A percentile compares a stretch with the other conserved stretches of the same genome.
Evolutionary conservation across 2,329 filamentous ascomycete genomes (phyloP).

Genomic region (Penicillium sp.): DNA sequence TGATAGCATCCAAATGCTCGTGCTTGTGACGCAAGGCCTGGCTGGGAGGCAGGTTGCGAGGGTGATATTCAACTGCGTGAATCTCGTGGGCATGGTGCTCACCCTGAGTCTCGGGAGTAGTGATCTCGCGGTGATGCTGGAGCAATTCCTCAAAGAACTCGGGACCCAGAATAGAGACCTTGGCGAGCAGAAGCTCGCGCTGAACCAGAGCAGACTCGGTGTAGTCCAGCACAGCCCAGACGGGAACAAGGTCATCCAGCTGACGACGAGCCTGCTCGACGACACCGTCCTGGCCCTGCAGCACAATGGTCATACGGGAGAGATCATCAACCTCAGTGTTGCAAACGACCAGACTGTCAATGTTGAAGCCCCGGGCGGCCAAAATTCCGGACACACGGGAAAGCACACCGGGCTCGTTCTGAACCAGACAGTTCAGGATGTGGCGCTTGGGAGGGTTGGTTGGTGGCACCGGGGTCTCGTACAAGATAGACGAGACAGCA

Average conservation of each 20-base stretch:
- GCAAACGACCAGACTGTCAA: constrained; percentile 96
- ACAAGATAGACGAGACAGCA: constrained; percentile 96
- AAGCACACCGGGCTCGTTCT: constrained; percentile 97
- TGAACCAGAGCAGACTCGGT: constrained; percentile 89
- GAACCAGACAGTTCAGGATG: constrained; percentile 95
- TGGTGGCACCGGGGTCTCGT: constrained; percentile 89
- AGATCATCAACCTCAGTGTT: constrained; percentile 96
- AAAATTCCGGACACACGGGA: constrained; percentile 95
- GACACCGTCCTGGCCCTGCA: constrained; percentile 93
- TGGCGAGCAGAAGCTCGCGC: constrained; percentile 90
- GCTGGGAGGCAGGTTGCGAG: constrained; percentile 77
- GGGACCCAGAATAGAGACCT: constrained; percentile 92
- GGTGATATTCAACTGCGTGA: constrained; percentile 70
- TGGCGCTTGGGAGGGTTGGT: constrained; percentile 85
- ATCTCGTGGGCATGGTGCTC: constrained; percentile 17
- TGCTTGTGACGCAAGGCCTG: constrained; percentile 95
- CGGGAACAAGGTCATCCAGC: constrained; percentile 92
- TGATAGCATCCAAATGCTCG: constrained; percentile 94
- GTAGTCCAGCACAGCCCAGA: constrained; percentile 98
- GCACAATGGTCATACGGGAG: constrained; percentile 97
- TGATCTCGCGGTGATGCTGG: constrained; percentile 92
- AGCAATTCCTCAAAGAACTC: constrained; percentile 98
- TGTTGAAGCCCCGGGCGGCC: constrained; percentile 96
- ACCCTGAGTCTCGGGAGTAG: constrained; percentile 45
- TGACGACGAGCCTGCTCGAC: constrained; percentile 95